A percentile compares a stretch with the other conserved stretches of the same genome.
phyloP scores from a whole-genome alignment of 306 rosid species.

The Cucumis sativus region Cucumber_9930_V3 NC_026657.2:7330501-7331000 shows the following conservation, averaged over 20 bases:
- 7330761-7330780: constrained; percentile 62
- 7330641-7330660: not conserved
- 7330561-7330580: not conserved
- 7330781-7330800: constrained; percentile 96
- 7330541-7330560: no score
- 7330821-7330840: constrained; percentile 35
- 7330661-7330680: not conserved
- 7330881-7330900: not conserved
- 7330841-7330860: constrained; percentile 80
- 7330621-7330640: not conserved
- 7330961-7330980: not conserved
- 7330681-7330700: not conserved
- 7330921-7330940: not conserved
- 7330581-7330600: not conserved
- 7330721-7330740: constrained; percentile 56
- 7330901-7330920: not conserved
- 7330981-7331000: not conserved
- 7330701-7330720: not conserved
- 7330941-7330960: not conserved
- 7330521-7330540: no score
- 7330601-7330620: not conserved
- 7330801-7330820: constrained; percentile 62
- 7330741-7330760: constrained; percentile 81
- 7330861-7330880: not conserved
- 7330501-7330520: no score